Conservation (phyloP, 2,329 filamentous ascomycete genomes). For the Lecanosticta acicola region DNA sequence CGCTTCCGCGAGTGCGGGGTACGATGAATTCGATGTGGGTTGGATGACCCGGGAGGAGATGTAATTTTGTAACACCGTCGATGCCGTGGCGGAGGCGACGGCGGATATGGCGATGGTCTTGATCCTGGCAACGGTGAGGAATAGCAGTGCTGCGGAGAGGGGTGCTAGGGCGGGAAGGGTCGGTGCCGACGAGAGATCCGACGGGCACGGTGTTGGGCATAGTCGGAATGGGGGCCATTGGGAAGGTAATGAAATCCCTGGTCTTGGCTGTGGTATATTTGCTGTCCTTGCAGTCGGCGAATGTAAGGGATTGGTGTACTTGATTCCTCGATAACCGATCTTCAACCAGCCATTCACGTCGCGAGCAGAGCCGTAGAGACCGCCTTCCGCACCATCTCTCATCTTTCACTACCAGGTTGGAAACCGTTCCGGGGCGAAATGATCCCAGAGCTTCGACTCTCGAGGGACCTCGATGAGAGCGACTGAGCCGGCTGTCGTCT, state of each 20-base stretch:
- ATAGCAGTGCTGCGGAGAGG: constrained; percentile 24
- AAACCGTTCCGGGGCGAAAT: constrained; percentile 41
- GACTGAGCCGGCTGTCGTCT: constrained; percentile 45
- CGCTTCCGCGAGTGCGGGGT: constrained; percentile 41
- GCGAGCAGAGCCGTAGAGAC: constrained; percentile 47
- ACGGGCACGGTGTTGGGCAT: constrained; percentile 57
- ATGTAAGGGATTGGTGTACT: constrained; percentile 40
- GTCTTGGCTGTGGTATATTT: no score
- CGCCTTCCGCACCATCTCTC: constrained; percentile 28
- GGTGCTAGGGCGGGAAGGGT: constrained; percentile 8
- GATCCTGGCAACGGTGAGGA: constrained; percentile 38
- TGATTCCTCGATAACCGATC: constrained; percentile 49
- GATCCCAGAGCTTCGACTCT: constrained; percentile 34
- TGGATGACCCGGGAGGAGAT: constrained; percentile 28
- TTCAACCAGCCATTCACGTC: constrained; percentile 44
- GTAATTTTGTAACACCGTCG: constrained; percentile 47
- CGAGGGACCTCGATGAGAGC: constrained; percentile 41
- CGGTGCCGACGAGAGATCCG: constrained; percentile 51
- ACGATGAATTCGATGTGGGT: constrained; percentile 20
- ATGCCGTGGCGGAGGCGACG: constrained; percentile 46
- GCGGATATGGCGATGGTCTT: constrained; percentile 35
- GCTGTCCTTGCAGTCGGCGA: constrained; percentile 25
- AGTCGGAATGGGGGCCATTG: constrained; percentile 60
- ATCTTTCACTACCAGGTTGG: constrained; percentile 37
- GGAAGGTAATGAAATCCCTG: no score